Evolutionary conservation across 106 monocot species (phyloP).

Genomic region (Gastrodia elata): DNA sequence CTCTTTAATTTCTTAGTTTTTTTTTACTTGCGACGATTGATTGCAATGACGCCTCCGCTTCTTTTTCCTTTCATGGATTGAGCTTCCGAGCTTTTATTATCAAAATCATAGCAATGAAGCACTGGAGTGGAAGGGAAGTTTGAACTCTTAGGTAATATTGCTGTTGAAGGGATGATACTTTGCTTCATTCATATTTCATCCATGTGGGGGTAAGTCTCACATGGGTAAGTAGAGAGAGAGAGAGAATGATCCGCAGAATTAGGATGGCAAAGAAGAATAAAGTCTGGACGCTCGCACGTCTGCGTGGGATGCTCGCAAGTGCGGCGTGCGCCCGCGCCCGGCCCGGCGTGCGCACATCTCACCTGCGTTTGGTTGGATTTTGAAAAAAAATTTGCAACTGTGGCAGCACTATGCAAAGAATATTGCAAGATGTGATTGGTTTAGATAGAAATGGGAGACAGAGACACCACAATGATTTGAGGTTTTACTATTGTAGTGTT

Average conservation of each 20-base stretch:
- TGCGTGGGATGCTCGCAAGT: no score
- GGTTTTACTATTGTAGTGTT: no score
- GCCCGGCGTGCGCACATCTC: no score
- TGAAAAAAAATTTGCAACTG: no score
- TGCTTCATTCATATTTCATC: not conserved
- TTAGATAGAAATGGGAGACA: not conserved
- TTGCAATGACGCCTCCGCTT: not conserved
- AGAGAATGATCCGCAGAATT: not conserved
- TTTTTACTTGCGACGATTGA: not conserved
- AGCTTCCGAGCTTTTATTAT: not conserved
- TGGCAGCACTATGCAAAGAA: no score
- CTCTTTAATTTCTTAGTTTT: no score
- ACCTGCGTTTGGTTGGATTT: no score
- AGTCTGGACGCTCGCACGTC: no score
- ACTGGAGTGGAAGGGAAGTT: not conserved
- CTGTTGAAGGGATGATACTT: not conserved
- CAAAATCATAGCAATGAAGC: not conserved
- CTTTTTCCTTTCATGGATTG: not conserved
- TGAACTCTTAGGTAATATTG: not conserved
- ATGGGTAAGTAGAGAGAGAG: not conserved
- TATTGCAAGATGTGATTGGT: constrained; percentile 3
- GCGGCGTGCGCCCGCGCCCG: no score
- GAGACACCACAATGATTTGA: no score
- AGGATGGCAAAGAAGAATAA: not conserved
- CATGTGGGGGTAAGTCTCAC: no score